Base-by-base conservation (phyloP, 164 flowering plant species). In the Annona squamosa region DNA sequence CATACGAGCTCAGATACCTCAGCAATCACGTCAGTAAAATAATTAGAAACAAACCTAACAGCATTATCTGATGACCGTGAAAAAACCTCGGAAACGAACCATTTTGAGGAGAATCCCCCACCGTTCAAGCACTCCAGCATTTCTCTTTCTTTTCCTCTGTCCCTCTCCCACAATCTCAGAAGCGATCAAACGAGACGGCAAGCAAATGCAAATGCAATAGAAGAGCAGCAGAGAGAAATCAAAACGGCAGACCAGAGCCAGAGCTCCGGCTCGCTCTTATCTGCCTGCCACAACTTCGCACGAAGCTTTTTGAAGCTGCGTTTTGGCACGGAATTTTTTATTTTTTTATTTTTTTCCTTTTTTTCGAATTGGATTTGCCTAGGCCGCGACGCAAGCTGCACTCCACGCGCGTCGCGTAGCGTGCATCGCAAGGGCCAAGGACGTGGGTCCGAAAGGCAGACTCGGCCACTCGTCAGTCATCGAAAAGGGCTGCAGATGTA, bases 101-200 rank as follows among this genome's bases (percentile, higher is more conserved):
- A 89, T 83, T 91, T 94, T 46, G 91, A 67, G 74, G 86, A 71
- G 71, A 89, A 89, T 6, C 95, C 88, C 52, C 94, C 85, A 57
- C 93, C 95, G 42, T 90, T 74, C 12, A 94, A 45, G 2, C 93
- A 95, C 84, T 89, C 98, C 77, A 94, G 77, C 98, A 94, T 63
- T 7, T 9, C 46, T 26, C 63, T 57, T 52, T 63, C 67, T 46
- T 19, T 63, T 26, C 37, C 63, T 19, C 46, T 17, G 7, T 41
- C 63, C 16, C 37, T 26, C 37, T 26, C 37, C 37, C 37, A 26
- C 37, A 26, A 26, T 10, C 7, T 17, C 3, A n/a, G 26, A 43
- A 7, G 56, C 3, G 12, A 6, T 16, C 44, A 45, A 18, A 6
- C 18, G 41, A 68, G 18, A 46, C 3, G 46, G 26, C n/a, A 1